Base-by-base conservation (phyloP, 2,329 filamentous ascomycete species). In the Fulvia fulva region DNA sequence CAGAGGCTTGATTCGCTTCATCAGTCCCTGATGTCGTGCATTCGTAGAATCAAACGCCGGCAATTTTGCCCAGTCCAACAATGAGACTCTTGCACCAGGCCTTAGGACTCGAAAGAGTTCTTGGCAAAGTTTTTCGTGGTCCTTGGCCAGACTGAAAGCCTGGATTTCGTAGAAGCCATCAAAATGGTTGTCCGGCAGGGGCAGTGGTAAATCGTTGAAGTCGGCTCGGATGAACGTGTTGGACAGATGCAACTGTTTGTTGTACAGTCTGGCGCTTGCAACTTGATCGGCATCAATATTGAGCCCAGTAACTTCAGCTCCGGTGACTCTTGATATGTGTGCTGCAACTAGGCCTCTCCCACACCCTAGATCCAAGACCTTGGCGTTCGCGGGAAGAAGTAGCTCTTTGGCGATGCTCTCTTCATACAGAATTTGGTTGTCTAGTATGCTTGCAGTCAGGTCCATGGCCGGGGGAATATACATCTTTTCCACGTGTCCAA, bases 141-240 rank as follows among this genome's bases (percentile, higher is more conserved):
- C 66, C 47, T 67, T 67, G 47, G 63, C 66, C 7, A 70, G 56
- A 47, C 63, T 67, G 61, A 70, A 68, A 22, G 68, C 68, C 51
- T 70, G 68, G 30, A 70, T 69, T 51, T 70, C 63, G 57, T 70
- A 70, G 59, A 70, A 69, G 61, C 60, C 67, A 55, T 70, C 68
- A 51, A 68, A 69, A 19, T 63, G 51, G 21, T 57, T 57, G n/a
- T 60, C 56, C 12, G 63, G 56, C 16, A 70, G 53, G 12, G 68
- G 68, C 19, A 69, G 58, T 1, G 68, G 68, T 3, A 69, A 61
- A 7, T 67, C 65, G 57, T 70, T 70, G 58, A 69, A 67, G 60
- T 70, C 68, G 45, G 53, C 55, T 46, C 51, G 51, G 11, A 68
- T 46, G 57, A 70, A 70, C 9, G 53, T 56, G 56, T 70, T 70